Conservation (phyloP, 257 asterid species). For the Nicotiana tabacum region DNA sequence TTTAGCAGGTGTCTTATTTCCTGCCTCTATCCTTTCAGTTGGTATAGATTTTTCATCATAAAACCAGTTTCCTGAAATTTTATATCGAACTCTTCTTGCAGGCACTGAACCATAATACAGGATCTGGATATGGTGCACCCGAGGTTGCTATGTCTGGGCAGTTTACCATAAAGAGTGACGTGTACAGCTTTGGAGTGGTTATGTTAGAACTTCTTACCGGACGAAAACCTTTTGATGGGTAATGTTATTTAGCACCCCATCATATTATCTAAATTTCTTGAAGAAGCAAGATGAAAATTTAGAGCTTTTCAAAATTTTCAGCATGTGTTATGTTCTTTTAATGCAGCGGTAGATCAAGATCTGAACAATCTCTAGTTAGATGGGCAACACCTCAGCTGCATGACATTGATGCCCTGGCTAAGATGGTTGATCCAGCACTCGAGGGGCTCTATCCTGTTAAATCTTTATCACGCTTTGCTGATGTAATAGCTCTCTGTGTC, state of each 20-base stretch:
- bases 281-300: neutral
- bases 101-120: slow-evolving; percentile 49
- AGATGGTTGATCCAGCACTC: slow-evolving; percentile 97
- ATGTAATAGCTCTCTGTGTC: slow-evolving; percentile 90
- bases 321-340: neutral
- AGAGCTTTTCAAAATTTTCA: neutral
- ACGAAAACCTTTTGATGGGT: slow-evolving; percentile 90
- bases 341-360: slow-evolving; percentile 67
- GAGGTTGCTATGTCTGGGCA: slow-evolving; percentile 90
- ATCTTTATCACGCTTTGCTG: slow-evolving; percentile 93
- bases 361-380: slow-evolving; percentile 86
- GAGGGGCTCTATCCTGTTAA: slow-evolving; percentile 87
- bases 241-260: neutral
- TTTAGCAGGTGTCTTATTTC: neutral
- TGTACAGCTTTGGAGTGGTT: slow-evolving; percentile 91
- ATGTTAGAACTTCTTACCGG: slow-evolving; percentile 94
- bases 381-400: slow-evolving; percentile 99
- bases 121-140: slow-evolving; percentile 81
- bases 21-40: neutral
- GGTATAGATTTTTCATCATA: neutral
- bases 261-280: neutral
- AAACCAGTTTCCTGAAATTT: neutral
- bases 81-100: neutral
- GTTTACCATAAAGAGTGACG: slow-evolving; percentile 81
- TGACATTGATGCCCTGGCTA: slow-evolving; percentile 83